Evolutionary conservation across 1,284 basidiomycete genomes (phyloP).

Genomic region (Leucoagaricus sp.): DNA sequence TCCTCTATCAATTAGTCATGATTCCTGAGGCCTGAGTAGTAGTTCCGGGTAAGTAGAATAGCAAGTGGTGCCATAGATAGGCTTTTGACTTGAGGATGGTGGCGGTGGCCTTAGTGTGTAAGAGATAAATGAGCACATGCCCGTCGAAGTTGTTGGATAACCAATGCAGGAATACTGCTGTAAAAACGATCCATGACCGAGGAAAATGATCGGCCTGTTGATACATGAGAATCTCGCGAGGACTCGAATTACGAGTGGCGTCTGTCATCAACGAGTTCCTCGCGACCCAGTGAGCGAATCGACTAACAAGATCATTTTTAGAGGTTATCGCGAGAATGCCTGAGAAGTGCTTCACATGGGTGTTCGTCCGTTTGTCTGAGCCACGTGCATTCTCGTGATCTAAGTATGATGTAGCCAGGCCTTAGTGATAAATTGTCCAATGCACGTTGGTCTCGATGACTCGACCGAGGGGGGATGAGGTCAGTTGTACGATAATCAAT

Average conservation of each 20-base stretch:
- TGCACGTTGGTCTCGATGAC: too few relatives aligned
- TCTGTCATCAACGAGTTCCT: constrained; percentile 9
- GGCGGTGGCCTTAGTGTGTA: not conserved
- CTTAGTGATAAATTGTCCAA: not conserved
- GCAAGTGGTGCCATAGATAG: constrained; percentile 6
- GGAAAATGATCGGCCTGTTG: not conserved
- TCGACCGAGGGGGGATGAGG: not conserved
- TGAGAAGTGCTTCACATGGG: not conserved
- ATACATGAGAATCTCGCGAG: not conserved
- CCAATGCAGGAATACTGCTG: too few relatives aligned
- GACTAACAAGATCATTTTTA: not conserved
- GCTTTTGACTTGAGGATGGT: not conserved
- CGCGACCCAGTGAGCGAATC: constrained; percentile 4
- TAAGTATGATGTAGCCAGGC: not conserved
- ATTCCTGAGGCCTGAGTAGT: too few relatives aligned
- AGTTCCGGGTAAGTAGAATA: too few relatives aligned
- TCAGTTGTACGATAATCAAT: not conserved
- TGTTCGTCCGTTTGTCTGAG: not conserved
- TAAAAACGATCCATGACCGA: constrained; percentile 2
- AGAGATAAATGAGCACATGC: not conserved
- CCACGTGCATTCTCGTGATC: not conserved
- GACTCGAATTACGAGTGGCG: constrained; percentile 9
- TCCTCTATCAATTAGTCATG: not conserved
- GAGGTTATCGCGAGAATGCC: not conserved
- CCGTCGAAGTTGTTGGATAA: not conserved